Evolutionary conservation across 352 stramenopile genomes (phyloP), one percentile per base, ranked within the genome.

Genomic region (Globisporangium cylindrosporum): DNA sequence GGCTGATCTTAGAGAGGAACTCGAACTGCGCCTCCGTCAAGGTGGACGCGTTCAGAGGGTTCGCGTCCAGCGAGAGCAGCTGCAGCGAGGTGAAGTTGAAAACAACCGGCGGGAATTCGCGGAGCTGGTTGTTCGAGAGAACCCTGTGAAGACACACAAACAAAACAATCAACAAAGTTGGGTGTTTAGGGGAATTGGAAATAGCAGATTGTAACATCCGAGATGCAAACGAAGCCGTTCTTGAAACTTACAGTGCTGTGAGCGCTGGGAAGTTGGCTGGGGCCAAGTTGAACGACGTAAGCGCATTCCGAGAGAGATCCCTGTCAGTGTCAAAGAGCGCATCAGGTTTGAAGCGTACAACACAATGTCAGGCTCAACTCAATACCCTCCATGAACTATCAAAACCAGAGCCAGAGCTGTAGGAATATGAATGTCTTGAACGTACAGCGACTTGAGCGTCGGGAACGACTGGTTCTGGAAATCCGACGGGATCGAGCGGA

Each of bases 371-470:
- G 15, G n/a, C 2, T 7, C 14, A 49, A 15, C 18, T 49, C 43
- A 22, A 22, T 9, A 49, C 18, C 5, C 4, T 32, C 2, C 43
- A 49, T 22, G 18, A 49, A 10, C 43, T 18, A 32, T 6, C 27
- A 32, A 32, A 32, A 32, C 20, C 41, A n/a, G 38, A 48, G n/a
- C 7, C 8, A n/a, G 43, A 14, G 32, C 29, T 9, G 18, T 1
- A 54, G 1, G 38, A 24, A 36, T 36, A 32, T 32, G 27, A 22
- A 22, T 7, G 4, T n/a, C 12, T 14, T 24, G 4, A 58, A 84
- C 82, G 71, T 89, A 92, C 84, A 92, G 65, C 20, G 77, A 60
- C 48, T 70, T 78, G 55, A 92, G 70, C 14, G 78, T 81, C 43
- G 67, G 55, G 62, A 86, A 84, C 3, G 69, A 62, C 59, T 75